Evolutionary conservation across 2,329 filamentous ascomycete species (phyloP).

Genomic region (Tolypocladium guangdongense): DNA sequence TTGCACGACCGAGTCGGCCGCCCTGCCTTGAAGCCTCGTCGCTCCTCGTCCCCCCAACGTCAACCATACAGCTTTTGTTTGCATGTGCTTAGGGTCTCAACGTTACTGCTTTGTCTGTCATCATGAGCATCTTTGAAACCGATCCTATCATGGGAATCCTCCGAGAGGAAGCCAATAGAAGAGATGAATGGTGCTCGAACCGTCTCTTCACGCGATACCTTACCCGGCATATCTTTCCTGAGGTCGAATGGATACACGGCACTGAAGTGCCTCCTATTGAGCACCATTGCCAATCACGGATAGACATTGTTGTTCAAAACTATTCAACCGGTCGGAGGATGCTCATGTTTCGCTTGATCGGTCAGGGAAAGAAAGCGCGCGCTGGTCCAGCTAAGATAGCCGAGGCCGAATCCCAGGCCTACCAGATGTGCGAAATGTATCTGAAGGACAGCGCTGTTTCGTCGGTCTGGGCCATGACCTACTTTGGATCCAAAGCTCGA

Average conservation of each 20-base stretch:
- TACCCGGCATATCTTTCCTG: background rate
- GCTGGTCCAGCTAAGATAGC: background rate
- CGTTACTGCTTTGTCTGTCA: background rate
- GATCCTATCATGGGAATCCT: background rate
- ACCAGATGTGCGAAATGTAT: background rate
- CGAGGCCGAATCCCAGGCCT: background rate
- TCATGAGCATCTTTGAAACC: background rate
- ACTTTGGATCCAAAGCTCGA: background rate
- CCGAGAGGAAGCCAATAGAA: background rate
- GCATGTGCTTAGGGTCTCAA: too few relatives aligned
- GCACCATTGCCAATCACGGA: background rate
- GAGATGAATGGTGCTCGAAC: background rate
- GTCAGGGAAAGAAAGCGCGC: background rate
- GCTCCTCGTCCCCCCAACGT: too few relatives aligned
- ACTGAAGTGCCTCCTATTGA: background rate
- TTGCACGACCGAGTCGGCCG: too few relatives aligned
- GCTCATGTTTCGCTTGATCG: background rate
- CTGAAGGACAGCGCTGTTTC: background rate
- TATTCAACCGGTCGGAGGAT: background rate
- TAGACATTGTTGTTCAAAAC: background rate
- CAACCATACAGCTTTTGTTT: too few relatives aligned
- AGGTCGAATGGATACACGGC: background rate
- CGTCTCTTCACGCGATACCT: background rate
- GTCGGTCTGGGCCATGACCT: background rate
- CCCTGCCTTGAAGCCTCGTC: too few relatives aligned